Conservation (phyloP, 768 basidiomycete genomes). For the Leccinum olivaceopallidum region DNA sequence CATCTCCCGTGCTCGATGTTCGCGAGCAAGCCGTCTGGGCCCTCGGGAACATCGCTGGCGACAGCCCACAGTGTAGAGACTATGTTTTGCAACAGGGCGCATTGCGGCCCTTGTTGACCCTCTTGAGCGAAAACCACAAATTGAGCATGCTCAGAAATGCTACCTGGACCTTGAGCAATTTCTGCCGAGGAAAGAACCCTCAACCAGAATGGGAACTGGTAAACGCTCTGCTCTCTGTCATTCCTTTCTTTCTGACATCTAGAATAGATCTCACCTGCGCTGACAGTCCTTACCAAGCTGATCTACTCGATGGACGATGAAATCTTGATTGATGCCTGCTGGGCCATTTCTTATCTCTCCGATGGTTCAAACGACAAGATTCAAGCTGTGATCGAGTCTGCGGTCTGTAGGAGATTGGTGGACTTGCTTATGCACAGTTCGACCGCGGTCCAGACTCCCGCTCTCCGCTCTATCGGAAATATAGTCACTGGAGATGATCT, state of each 20-base stretch:
- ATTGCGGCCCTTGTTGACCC: constrained; percentile 83
- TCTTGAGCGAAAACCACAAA: constrained; percentile 96
- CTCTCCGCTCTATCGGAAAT: constrained; percentile 97
- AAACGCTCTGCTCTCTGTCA: constrained; percentile 30
- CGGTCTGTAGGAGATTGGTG: constrained; percentile 95
- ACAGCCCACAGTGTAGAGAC: constrained; percentile 96
- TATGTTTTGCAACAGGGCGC: constrained; percentile 95
- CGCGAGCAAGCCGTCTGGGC: constrained; percentile 99
- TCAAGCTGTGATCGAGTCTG: constrained; percentile 98
- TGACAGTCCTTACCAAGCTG: constrained; percentile 95
- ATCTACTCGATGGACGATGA: constrained; percentile 99
- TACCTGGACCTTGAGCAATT: constrained; percentile 99
- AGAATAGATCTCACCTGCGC: constrained; percentile 88
- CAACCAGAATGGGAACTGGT: constrained; percentile 99
- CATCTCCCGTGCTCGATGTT: constrained; percentile 93
- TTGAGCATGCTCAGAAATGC: constrained; percentile 98
- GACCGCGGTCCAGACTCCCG: constrained; percentile 96
- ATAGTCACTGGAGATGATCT: constrained; percentile 99
- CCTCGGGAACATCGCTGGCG: constrained; percentile 97
- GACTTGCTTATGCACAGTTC: constrained; percentile 95
- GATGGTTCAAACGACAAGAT: constrained; percentile 99
- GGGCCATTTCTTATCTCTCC: constrained; percentile 99
- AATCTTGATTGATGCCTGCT: constrained; percentile 98
- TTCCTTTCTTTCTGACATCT: constrained; percentile 16
- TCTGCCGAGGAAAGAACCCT: constrained; percentile 96